Base-by-base conservation (phyloP, 306 rosid genomes). In the Benincasa hispida region DNA sequence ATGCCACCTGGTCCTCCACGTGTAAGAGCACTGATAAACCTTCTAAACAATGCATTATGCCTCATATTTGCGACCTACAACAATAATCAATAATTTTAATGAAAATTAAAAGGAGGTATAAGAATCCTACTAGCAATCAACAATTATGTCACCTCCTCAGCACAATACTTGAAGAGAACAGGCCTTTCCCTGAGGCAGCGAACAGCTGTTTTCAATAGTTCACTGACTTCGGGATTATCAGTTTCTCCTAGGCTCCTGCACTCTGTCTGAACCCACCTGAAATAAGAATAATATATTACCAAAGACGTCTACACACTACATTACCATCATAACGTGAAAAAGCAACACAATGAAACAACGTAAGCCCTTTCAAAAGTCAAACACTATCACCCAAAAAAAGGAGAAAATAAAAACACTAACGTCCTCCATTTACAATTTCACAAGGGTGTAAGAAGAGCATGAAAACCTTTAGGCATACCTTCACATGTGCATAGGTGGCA, bases 181-280 rank as follows among this genome's bases (percentile, higher is more conserved):
- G 96, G 91, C 77, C 99, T 87, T 84, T 92, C 99, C 85, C 87
- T 89, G 82, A 94, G 99, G 84, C 92, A 92, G 78, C 89, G 89
- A 59, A 94, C 97, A 56, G 97, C 97, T 25, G 89, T 87, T 83
- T 84, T 91, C 82, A 94, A 85, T 72, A 94, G 96, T 79, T 90
- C 95, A 45, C 89, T 58, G 83, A 94, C 97, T 87, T 94, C 96
- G 0, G 96, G 96, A 87, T 89, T 94, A 87, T 94, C 97, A 34
- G 96, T 84, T 78, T 94, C 96, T 3, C 97, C 96, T 76, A 94
- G 83, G 79, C 84, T 89, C 79, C 97, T 85, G 80, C 99, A 94
- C 86, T 92, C 99, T 2, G 88, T 89, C 88, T 92, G 99, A 85
- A 94, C 97, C 99, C 99, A 92, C 92, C 98, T 94, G 84, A 76